phyloP scores from a whole-genome alignment of 1,284 basidiomycete genomes.

The Microbotryomycetes sp. region DNA sequence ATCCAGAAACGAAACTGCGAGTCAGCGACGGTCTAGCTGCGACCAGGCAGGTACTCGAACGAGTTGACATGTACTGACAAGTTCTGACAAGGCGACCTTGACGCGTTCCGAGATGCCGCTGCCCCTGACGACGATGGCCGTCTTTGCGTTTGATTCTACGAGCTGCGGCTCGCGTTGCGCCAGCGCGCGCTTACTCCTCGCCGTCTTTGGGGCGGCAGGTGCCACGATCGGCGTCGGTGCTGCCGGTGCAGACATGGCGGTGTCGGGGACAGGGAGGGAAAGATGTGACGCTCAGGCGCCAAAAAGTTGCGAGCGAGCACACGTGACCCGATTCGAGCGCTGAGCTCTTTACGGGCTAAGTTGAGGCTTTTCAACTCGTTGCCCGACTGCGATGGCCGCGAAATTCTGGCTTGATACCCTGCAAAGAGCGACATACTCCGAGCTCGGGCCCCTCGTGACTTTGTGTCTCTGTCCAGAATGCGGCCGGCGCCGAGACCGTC shows the following conservation, averaged over 20 bases:
- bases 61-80: constrained; percentile 52
- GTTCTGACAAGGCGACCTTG: constrained; percentile 73
- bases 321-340: no score
- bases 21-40: neutral
- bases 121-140: constrained; percentile 83
- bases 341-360: no score
- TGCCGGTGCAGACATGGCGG: neutral
- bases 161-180: constrained; percentile 82
- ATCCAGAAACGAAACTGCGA: neutral
- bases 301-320: neutral
- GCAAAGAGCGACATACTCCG: no score
- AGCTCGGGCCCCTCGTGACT: no score
- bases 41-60: neutral
- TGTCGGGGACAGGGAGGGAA: neutral
- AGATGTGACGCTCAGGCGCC: neutral
- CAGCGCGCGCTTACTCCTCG: constrained; percentile 87
- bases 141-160: constrained; percentile 67
- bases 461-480: no score
- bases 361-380: no score
- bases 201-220: constrained; percentile 88
- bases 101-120: constrained; percentile 76
- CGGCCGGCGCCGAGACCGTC: no score
- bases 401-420: no score
- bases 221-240: constrained; percentile 25
- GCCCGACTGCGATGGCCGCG: no score